Evolutionary conservation across 768 basidiomycete species (phyloP).

Genomic region (Suillus fuscotomentosus): DNA sequence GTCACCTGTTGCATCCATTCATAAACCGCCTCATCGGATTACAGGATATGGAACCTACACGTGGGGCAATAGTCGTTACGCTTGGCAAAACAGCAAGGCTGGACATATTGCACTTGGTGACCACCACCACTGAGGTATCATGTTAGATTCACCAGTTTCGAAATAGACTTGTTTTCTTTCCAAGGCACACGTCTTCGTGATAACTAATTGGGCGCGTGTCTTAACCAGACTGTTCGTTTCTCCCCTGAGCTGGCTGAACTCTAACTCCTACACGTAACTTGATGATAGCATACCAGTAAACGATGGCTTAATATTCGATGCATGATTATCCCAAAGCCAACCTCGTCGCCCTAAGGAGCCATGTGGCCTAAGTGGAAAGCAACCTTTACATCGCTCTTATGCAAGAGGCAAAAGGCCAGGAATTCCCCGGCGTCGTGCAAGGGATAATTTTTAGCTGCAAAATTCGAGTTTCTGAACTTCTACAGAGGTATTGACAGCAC

Average conservation of each 20-base stretch:
- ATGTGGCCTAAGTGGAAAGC: background rate
- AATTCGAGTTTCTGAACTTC: too few species aligned
- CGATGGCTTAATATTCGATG: background rate
- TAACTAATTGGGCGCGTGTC: background rate
- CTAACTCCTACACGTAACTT: background rate
- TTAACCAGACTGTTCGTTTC: background rate
- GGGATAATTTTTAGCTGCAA: too few species aligned
- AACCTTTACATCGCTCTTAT: too few species aligned
- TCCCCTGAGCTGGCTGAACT: background rate
- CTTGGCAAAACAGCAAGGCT: slow-evolving; percentile 77
- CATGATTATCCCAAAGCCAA: background rate
- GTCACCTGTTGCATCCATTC: background rate
- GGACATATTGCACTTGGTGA: slow-evolving; percentile 58
- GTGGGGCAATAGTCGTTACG: slow-evolving; percentile 72
- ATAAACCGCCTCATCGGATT: background rate
- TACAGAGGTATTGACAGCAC: too few species aligned
- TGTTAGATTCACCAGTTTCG: slow-evolving; percentile 1
- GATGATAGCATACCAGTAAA: background rate
- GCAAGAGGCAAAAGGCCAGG: too few species aligned
- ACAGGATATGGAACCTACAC: slow-evolving; percentile 76
- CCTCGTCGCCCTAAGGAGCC: background rate
- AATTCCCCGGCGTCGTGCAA: too few species aligned
- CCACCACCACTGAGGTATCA: slow-evolving; percentile 6
- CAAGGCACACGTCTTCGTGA: background rate
- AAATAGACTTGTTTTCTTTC: slow-evolving; percentile 4